Percentiles rank a stretch among this genome's conserved stretches.
Conservation (phyloP, 2,329 filamentous ascomycete genomes). For the Lachnellula occidentalis region DNA sequence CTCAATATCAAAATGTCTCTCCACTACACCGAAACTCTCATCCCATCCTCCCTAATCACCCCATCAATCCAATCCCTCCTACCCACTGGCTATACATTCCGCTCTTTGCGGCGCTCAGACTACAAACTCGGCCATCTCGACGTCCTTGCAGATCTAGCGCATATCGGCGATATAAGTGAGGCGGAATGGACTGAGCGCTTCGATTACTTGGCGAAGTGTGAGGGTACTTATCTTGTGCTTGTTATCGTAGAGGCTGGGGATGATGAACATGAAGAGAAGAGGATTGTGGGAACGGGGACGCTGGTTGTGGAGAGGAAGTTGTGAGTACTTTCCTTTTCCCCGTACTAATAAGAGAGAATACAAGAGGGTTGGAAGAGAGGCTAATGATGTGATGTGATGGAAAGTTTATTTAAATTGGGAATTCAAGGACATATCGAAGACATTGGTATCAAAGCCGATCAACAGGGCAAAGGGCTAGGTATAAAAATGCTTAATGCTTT, state of each 20-base stretch:
- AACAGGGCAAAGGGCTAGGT: slow-evolving; percentile 96
- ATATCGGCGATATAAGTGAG: slow-evolving; percentile 76
- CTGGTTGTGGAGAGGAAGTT: slow-evolving; percentile 93
- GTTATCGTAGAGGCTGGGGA: slow-evolving; percentile 68
- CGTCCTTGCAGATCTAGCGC: slow-evolving; percentile 81
- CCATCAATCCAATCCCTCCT: slow-evolving; percentile 64
- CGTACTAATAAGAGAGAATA: not conserved
- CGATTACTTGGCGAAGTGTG: slow-evolving; percentile 54
- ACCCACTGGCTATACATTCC: slow-evolving; percentile 74
- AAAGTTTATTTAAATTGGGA: slow-evolving; percentile 69
- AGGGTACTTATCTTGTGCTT: slow-evolving; percentile 73
- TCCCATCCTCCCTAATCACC: slow-evolving; percentile 71
- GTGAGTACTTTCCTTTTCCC: slow-evolving; percentile 42
- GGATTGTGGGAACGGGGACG: slow-evolving; percentile 77
- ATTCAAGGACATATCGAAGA: slow-evolving; percentile 95
- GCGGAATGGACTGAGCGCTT: slow-evolving; percentile 71
- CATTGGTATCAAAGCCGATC: slow-evolving; percentile 88
- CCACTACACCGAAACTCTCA: slow-evolving; percentile 44
- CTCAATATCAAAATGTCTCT: too few species aligned
- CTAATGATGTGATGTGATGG: slow-evolving; percentile 15
- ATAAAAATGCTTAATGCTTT: slow-evolving; percentile 89
- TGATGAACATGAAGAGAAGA: not conserved
- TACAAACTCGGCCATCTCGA: slow-evolving; percentile 79
- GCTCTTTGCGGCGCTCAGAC: slow-evolving; percentile 64
- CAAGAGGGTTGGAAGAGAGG: not conserved